Percentiles rank a stretch among this genome's conserved stretches.
These are phyloP conservation scores for Serendipita sp. DNA, from an alignment of 768 basidiomycete species.

Conservation along the genomic window DNA sequence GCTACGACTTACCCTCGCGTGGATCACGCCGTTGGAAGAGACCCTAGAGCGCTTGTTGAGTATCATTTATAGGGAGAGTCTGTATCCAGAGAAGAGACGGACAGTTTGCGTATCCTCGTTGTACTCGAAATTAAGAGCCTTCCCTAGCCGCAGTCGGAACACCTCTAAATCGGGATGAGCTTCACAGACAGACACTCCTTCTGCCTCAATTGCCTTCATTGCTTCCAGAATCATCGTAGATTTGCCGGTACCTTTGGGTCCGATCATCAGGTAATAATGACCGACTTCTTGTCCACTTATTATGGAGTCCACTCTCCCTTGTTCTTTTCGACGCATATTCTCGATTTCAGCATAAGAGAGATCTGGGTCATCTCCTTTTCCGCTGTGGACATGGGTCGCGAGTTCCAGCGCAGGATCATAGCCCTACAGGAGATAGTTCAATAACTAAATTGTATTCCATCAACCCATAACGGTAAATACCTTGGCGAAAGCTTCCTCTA, in stretches of 20 bases:
- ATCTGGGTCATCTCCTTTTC: constrained; percentile 20
- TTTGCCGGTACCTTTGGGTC: constrained; percentile 75
- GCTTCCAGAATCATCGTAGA: constrained; percentile 72
- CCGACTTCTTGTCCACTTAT: constrained; percentile 57
- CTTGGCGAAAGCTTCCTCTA: constrained; percentile 57
- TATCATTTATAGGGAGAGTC: constrained; percentile 10
- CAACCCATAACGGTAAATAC: not conserved
- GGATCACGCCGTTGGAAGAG: constrained; percentile 75
- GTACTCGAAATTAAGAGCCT: constrained; percentile 74
- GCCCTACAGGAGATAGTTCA: constrained; percentile 23
- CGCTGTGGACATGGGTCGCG: constrained; percentile 27
- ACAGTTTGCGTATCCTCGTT: constrained; percentile 61
- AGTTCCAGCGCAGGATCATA: constrained; percentile 74
- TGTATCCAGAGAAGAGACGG: not conserved
- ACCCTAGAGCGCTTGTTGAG: constrained; percentile 18
- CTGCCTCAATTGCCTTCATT: constrained; percentile 40
- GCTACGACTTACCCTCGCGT: constrained; percentile 39
- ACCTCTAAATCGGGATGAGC: constrained; percentile 80
- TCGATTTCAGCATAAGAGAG: constrained; percentile 22
- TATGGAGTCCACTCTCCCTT: constrained; percentile 61
- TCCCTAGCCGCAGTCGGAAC: constrained; percentile 70
- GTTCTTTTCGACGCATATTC: constrained; percentile 56
- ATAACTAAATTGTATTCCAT: not conserved
- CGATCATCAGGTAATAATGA: constrained; percentile 61
- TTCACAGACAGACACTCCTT: constrained; percentile 50